These are phyloP conservation scores for Boletus subparvulus DNA, from an alignment of 768 basidiomycete species.

Conservation along the genomic window DNA sequence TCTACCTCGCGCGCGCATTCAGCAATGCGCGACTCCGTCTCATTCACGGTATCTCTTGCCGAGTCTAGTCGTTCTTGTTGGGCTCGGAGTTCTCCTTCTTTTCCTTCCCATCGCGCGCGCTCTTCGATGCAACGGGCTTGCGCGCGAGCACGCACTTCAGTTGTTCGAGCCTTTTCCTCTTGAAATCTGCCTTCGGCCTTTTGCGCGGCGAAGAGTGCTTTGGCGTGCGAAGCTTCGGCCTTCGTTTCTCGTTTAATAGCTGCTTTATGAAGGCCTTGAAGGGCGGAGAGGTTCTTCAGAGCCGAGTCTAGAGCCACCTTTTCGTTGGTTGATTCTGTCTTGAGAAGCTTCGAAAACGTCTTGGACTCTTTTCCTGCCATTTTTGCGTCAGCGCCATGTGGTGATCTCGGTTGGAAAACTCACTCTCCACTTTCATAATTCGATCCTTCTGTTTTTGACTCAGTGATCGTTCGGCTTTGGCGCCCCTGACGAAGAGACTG, in stretches of 20 bases:
- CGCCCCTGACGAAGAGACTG: constrained; percentile 40
- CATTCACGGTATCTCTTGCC: constrained; percentile 50
- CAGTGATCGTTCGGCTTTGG: constrained; percentile 48
- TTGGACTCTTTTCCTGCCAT: constrained; percentile 55
- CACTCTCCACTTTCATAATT: constrained; percentile 55
- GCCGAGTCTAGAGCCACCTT: constrained; percentile 58
- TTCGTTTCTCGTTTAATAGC: constrained; percentile 66
- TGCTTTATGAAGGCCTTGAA: constrained; percentile 70
- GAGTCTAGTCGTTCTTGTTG: constrained; percentile 51
- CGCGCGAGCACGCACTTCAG: constrained; percentile 49
- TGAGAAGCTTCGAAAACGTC: constrained; percentile 66
- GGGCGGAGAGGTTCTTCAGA: constrained; percentile 60
- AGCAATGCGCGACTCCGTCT: constrained; percentile 60
- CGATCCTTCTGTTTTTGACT: constrained; percentile 50
- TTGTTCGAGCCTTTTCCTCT: constrained; percentile 57
- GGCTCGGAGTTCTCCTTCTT: constrained; percentile 46
- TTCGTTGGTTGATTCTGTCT: constrained; percentile 66
- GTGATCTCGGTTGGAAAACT: constrained; percentile 10
- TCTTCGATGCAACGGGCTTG: constrained; percentile 49
- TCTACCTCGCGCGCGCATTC: constrained; percentile 78
- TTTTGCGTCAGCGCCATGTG: neutral
- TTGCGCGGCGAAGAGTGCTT: constrained; percentile 55
- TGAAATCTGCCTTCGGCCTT: constrained; percentile 63
- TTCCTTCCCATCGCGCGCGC: constrained; percentile 56
- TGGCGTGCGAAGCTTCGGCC: constrained; percentile 53